Evolutionary conservation across 2,329 filamentous ascomycete species (phyloP).

Genomic region (Eutypa lata): DNA sequence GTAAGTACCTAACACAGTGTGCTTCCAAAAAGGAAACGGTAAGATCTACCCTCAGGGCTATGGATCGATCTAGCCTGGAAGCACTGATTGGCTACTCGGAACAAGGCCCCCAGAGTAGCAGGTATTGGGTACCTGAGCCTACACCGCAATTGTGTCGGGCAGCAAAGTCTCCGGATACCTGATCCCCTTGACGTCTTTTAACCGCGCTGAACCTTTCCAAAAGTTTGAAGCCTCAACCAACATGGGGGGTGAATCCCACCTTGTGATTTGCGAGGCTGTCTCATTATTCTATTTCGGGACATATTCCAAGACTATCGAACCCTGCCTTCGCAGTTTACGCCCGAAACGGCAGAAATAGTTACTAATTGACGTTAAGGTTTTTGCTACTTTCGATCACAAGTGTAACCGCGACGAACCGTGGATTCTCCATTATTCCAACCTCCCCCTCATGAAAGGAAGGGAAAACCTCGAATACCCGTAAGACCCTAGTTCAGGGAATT

Average conservation of each 20-base stretch:
- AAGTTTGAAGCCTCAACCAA: background rate
- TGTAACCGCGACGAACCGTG: too few species aligned
- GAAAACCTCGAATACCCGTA: too few species aligned
- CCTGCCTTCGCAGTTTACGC: too few species aligned
- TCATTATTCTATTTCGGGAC: background rate
- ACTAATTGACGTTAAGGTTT: too few species aligned
- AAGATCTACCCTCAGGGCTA: background rate
- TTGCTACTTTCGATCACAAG: too few species aligned
- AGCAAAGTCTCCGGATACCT: constrained; percentile 11
- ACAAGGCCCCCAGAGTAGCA: background rate
- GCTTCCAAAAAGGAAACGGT: background rate
- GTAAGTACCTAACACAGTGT: background rate
- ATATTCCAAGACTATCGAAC: background rate
- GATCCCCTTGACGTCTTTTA: background rate
- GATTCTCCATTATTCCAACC: too few species aligned
- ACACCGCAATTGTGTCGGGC: constrained; percentile 11
- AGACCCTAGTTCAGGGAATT: too few species aligned
- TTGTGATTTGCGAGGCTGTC: background rate
- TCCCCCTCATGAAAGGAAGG: too few species aligned
- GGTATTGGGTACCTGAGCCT: constrained; percentile 8
- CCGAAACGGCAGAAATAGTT: too few species aligned
- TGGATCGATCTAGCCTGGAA: background rate
- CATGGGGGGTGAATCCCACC: background rate
- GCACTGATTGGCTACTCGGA: background rate
- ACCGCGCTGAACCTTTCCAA: background rate